A percentile compares a stretch with the other conserved stretches of the same genome.
Evolutionary conservation across 2,329 filamentous ascomycete genomes (phyloP).

Genomic region (Claviceps pazoutovae): DNA sequence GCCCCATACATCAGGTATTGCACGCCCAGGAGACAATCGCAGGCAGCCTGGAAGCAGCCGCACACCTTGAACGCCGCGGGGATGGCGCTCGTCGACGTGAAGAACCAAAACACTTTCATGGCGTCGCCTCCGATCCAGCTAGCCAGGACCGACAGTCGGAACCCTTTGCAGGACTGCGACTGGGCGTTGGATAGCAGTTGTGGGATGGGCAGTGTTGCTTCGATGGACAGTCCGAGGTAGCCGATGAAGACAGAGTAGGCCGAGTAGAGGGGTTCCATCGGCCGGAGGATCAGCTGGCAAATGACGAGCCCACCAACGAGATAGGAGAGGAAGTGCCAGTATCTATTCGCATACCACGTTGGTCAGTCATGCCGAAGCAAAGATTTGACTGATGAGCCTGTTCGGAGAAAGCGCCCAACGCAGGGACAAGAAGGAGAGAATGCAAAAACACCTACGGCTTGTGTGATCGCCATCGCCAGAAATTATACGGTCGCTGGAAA

Average conservation of each 20-base stretch:
- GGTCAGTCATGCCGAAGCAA: too few species aligned
- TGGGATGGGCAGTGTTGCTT: slow-evolving; percentile 69
- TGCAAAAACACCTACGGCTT: slow-evolving; percentile 39
- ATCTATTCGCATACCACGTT: slow-evolving; percentile 23
- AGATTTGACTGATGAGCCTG: neutral
- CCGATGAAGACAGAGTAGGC: slow-evolving; percentile 56
- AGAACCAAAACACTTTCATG: slow-evolving; percentile 84
- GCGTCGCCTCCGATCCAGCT: slow-evolving; percentile 70
- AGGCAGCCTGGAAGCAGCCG: slow-evolving; percentile 65
- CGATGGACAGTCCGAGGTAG: slow-evolving; percentile 61
- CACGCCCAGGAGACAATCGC: slow-evolving; percentile 59
- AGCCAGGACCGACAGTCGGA: slow-evolving; percentile 59
- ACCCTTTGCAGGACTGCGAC: slow-evolving; percentile 59
- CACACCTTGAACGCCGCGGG: slow-evolving; percentile 72
- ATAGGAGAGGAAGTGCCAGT: slow-evolving; percentile 66
- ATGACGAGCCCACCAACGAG: slow-evolving; percentile 46
- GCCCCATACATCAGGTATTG: slow-evolving; percentile 62
- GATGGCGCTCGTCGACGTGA: slow-evolving; percentile 54
- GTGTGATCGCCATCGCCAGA: slow-evolving; percentile 69
- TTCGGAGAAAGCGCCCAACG: neutral
- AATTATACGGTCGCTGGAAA: slow-evolving; percentile 53
- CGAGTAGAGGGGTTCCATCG: slow-evolving; percentile 41
- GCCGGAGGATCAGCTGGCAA: slow-evolving; percentile 53
- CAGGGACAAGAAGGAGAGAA: neutral
- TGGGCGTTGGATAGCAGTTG: slow-evolving; percentile 61